Evolutionary conservation across 257 asterid species (phyloP).

Genomic region (Solanum gracilifrons): DNA sequence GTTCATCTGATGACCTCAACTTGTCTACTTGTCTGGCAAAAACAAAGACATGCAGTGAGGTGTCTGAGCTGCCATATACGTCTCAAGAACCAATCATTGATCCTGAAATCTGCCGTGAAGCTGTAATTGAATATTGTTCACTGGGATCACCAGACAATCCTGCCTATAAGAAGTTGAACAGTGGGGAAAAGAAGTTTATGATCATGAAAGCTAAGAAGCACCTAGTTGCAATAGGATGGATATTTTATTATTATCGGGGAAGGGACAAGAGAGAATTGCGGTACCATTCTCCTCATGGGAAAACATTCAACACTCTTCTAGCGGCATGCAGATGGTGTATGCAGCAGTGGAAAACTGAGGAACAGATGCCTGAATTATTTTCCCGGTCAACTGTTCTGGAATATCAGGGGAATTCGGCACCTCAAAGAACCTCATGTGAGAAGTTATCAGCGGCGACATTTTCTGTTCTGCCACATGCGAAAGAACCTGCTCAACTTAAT

Average conservation of each 20-base stretch:
- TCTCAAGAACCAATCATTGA: conserved; percentile 3
- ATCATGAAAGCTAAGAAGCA: conserved; percentile 39
- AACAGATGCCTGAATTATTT: neutral
- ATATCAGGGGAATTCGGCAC: neutral
- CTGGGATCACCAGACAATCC: neutral
- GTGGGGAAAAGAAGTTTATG: neutral
- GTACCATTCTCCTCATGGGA: conserved; percentile 37
- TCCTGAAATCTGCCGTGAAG: conserved; percentile 47
- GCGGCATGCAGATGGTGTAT: conserved; percentile 32
- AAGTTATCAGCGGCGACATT: conserved; percentile 3
- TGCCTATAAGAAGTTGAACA: neutral
- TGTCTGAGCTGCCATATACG: conserved; percentile 4
- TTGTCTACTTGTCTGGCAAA: conserved; percentile 7
- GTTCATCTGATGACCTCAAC: conserved; percentile 11
- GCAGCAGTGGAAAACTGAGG: neutral
- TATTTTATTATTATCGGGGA: conserved; percentile 4
- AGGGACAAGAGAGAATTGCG: conserved; percentile 17
- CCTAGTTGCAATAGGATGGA: conserved; percentile 45
- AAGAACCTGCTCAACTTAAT: conserved; percentile 11
- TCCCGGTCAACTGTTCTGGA: conserved; percentile 6
- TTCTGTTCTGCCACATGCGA: conserved; percentile 9
- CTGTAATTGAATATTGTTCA: conserved; percentile 27
- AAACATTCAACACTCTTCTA: conserved; percentile 20
- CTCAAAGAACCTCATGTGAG: neutral
- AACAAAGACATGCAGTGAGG: conserved; percentile 15